Base-by-base conservation (phyloP, 2,329 filamentous ascomycete genomes). In the Fonsecaea erecta region DNA sequence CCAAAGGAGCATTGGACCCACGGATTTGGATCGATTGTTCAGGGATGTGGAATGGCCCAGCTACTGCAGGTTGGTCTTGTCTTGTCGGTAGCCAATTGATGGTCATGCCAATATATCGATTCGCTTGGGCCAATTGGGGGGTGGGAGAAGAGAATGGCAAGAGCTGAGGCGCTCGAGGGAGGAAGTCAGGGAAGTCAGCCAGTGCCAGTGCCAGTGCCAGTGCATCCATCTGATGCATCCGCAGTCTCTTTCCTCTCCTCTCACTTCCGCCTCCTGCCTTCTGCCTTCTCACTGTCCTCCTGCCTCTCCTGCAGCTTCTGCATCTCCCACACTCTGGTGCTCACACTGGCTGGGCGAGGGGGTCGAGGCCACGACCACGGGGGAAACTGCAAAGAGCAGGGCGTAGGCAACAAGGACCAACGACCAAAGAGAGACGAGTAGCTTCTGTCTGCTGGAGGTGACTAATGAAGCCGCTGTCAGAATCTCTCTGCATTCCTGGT, bases 401-500 rank as follows among this genome's bases (percentile, higher is more conserved):
- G n/a, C n/a, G n/a, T n/a, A n/a, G n/a, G n/a, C n/a, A n/a, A n/a
- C n/a, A n/a, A n/a, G n/a, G n/a, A n/a, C n/a, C n/a, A n/a, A n/a
- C n/a, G n/a, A n/a, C n/a, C n/a, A n/a, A n/a, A n/a, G n/a, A n/a
- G n/a, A 48, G 43, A 48, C 43, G 43, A 48, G 43, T 48, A 48
- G 43, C 18, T 24, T 24, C 43, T 48, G 43, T 46, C 40, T 4
- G 57, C 43, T 52, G 14, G 43, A 28, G 30, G 54, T 66, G 64
- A 66, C 64, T 66, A 64, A 67, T 67, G 57, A 43, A 61, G 65
- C 65, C 65, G 65, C 65, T 67, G 65, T 67, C 65, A 67, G 53
- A 60, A 61, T 48, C 43, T 12, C 43, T 24, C 53, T 18, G 40
- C 14, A 56, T 9, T n/a, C 30, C 43, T 21, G 14, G 48, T 16